Conservation (phyloP, 176 grass and related monocot species). For the Areca catechu region DNA sequence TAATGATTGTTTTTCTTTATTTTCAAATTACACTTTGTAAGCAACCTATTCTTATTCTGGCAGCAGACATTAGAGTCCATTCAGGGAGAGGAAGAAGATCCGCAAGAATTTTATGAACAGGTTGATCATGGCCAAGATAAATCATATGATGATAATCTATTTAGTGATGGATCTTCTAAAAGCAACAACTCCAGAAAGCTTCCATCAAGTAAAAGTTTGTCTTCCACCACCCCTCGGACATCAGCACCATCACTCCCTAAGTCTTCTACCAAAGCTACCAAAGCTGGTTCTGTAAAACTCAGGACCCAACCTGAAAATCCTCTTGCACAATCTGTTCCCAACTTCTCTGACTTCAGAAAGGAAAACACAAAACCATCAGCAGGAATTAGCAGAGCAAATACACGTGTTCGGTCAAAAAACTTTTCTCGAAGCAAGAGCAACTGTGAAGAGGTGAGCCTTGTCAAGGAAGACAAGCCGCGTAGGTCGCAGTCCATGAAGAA, state of each 20-base stretch:
- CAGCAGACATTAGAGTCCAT: constrained; percentile 46
- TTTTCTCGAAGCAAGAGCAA: constrained; percentile 77
- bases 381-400: constrained; percentile 40
- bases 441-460: constrained; percentile 48
- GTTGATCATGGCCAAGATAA: constrained; percentile 19
- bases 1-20: constrained; percentile 16
- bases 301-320: constrained; percentile 54
- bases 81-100: constrained; percentile 58
- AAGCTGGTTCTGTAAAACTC: constrained; percentile 41
- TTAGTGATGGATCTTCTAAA: constrained; percentile 66
- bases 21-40: background rate
- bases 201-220: constrained; percentile 44
- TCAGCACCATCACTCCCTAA: constrained; percentile 41
- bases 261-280: constrained; percentile 40
- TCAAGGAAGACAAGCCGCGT: constrained; percentile 64
- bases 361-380: constrained; percentile 84
- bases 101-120: constrained; percentile 14
- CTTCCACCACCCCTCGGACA: constrained; percentile 40
- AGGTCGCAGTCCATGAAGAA: constrained; percentile 86
- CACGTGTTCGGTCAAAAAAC: constrained; percentile 41
- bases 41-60: constrained; percentile 27
- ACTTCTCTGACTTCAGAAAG: constrained; percentile 79
- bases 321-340: constrained; percentile 78
- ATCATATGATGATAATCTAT: constrained; percentile 49
- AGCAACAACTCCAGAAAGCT: constrained; percentile 70